These are phyloP conservation scores for Dianthus caryophyllus DNA, from an alignment of 148 eudicot species.

Conservation along the genomic window DNA sequence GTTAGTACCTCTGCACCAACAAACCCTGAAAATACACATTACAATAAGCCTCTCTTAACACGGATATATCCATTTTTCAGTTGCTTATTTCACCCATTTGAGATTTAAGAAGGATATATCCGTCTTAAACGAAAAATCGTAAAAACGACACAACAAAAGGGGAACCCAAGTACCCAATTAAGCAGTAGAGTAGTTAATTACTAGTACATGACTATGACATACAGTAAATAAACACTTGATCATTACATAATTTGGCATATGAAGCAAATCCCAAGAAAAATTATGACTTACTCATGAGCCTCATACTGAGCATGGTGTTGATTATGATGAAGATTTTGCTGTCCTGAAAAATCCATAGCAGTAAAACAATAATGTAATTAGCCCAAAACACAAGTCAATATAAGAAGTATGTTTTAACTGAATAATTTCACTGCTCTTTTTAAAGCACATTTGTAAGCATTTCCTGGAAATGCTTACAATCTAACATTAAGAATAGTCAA, in stretches of 20 bases:
- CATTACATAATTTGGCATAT: neutral
- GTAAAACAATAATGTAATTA: no score
- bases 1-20: slow-evolving; percentile 7
- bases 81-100: no score
- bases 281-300: slow-evolving; percentile 12
- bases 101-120: no score
- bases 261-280: slow-evolving; percentile 3
- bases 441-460: neutral
- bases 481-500: neutral
- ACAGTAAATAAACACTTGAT: neutral
- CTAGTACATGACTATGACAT: neutral
- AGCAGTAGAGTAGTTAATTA: no score
- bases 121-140: no score
- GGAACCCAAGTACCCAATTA: neutral
- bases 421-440: neutral
- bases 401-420: no score
- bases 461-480: slow-evolving; percentile 1
- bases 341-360: neutral
- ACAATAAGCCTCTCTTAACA: neutral
- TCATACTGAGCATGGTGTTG: neutral
- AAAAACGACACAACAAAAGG: no score
- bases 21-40: neutral
- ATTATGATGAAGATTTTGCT: neutral
- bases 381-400: no score
- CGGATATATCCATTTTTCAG: no score